Base-by-base conservation (phyloP, 2,329 filamentous ascomycete genomes). In the Aspergillus sp. region DNA sequence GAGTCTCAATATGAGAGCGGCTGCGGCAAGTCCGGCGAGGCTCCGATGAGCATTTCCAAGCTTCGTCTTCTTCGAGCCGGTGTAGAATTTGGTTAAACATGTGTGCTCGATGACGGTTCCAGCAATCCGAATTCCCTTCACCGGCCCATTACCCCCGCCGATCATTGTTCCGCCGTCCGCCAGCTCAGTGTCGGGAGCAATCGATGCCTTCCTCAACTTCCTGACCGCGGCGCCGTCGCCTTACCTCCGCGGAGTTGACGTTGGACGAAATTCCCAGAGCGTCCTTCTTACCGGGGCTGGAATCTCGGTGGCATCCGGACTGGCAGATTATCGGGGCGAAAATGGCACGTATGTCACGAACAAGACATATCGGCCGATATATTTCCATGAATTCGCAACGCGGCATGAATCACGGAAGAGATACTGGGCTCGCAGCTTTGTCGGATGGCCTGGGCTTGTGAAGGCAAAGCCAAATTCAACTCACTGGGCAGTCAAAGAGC, bases 301-400 rank as follows among this genome's bases (percentile, higher is more conserved):
- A 3, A 89, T 99, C 51, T 96, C 91, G 1, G 93, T 98, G 8
- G 90, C 93, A 4, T 96, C 91, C 11, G 95, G 95, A 0, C 82
- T 99, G 33, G 89, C 93, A 30, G 95, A 99, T 76, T 99, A 99
- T 74, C 83, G 95, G 55, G 95, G 95, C 19, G 82, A 85, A 51
- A 90, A 93, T 64, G 95, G 95, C 60, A 98, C 93, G 8, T 99
- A 99, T 72, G 88, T 91, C 44, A 83, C 95, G 69, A 98, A 98
- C 78, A 91, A 90, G 77, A 86, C 85, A 13, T 97, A 96, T 71
- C 86, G 90, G 2, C 95, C 93, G 33, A 96, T 96, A 64, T 99
- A 96, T 78, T 93, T 90, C 74, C 87, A 91, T 73, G 95, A 99
- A 73, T 99, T 98, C 70, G 75, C 91, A 44, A 79, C 82, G 47